Conservation (phyloP, 2,329 filamentous ascomycete genomes). For the Stagonosporopsis chrysanthemi region DNA sequence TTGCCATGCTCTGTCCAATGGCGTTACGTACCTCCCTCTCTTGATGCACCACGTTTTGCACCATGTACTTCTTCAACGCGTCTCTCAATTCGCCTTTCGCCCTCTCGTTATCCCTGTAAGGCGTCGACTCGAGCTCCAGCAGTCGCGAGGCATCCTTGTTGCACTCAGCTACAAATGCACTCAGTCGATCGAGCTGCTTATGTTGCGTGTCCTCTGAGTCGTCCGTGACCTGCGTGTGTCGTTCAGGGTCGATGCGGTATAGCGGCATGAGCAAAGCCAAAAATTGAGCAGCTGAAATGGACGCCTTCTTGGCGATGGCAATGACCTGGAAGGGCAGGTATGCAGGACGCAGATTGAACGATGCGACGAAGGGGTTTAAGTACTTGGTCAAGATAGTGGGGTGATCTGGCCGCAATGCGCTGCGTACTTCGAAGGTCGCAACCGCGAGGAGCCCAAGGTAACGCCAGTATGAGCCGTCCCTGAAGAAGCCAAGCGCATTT, state of each 20-base stretch:
- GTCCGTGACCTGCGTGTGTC: slow-evolving; percentile 27
- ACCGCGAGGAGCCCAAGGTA: slow-evolving; percentile 62
- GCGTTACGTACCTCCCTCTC: slow-evolving; percentile 82
- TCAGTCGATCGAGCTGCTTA: slow-evolving; percentile 72
- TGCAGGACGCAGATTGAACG: slow-evolving; percentile 59
- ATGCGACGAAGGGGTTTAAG: slow-evolving; percentile 57
- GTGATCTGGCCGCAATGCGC: slow-evolving; percentile 61
- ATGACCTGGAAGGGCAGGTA: slow-evolving; percentile 89
- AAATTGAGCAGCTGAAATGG: slow-evolving; percentile 67
- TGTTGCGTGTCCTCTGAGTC: slow-evolving; percentile 50
- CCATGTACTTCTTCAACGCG: slow-evolving; percentile 84
- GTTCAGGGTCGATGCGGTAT: slow-evolving; percentile 42
- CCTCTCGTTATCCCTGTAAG: slow-evolving; percentile 76
- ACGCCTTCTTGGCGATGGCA: slow-evolving; percentile 74
- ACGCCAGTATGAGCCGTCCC: slow-evolving; percentile 53
- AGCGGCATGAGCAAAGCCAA: slow-evolving; percentile 46
- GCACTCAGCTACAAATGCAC: slow-evolving; percentile 64
- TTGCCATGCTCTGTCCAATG: slow-evolving; percentile 71
- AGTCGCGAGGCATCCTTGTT: slow-evolving; percentile 75
- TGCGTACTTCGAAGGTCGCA: slow-evolving; percentile 64
- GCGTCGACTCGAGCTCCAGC: slow-evolving; percentile 79
- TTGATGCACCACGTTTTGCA: slow-evolving; percentile 79
- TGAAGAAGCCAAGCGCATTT: slow-evolving; percentile 46
- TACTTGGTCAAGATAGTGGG: slow-evolving; percentile 55
- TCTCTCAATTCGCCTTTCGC: slow-evolving; percentile 67